A percentile compares a stretch with the other conserved stretches of the same genome.
Evolutionary conservation across 169 alveolate genomes (phyloP).

Genomic region (Amoebophrya sp.): DNA sequence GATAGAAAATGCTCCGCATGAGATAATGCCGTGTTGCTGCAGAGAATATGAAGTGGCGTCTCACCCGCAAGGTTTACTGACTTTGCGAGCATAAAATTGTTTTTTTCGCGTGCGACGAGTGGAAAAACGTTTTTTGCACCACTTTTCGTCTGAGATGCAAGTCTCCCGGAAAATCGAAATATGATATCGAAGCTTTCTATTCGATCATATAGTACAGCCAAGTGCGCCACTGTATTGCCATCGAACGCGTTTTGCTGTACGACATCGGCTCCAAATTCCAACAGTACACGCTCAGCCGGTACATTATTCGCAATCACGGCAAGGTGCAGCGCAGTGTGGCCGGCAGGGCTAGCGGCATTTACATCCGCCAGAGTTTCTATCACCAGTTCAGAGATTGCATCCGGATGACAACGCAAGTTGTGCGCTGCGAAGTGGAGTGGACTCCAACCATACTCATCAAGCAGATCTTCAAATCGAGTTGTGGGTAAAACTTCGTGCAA

Average conservation of each 20-base stretch:
- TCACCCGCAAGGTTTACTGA: too few relatives aligned
- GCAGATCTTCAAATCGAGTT: too few relatives aligned
- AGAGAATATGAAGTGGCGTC: neutral
- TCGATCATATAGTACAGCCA: neutral
- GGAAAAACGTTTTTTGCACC: neutral
- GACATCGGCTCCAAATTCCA: neutral
- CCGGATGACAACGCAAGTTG: too few relatives aligned
- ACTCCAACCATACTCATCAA: too few relatives aligned
- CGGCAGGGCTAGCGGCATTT: neutral
- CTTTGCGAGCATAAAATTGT: too few relatives aligned
- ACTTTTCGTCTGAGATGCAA: too few relatives aligned
- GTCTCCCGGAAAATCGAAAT: neutral
- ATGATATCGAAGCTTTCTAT: neutral
- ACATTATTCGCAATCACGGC: neutral
- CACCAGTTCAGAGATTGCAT: too few relatives aligned
- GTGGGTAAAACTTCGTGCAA: too few relatives aligned
- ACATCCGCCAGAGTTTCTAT: too few relatives aligned
- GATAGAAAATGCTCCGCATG: neutral
- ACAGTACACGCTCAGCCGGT: neutral
- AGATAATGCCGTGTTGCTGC: neutral
- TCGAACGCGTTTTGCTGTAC: neutral
- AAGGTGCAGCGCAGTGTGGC: neutral
- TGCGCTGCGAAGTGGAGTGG: too few relatives aligned
- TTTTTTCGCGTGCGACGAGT: neutral
- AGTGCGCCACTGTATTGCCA: neutral